Evolutionary conservation across 2,329 filamentous ascomycete genomes (phyloP).

Genomic region (Aspergillus amoenus): DNA sequence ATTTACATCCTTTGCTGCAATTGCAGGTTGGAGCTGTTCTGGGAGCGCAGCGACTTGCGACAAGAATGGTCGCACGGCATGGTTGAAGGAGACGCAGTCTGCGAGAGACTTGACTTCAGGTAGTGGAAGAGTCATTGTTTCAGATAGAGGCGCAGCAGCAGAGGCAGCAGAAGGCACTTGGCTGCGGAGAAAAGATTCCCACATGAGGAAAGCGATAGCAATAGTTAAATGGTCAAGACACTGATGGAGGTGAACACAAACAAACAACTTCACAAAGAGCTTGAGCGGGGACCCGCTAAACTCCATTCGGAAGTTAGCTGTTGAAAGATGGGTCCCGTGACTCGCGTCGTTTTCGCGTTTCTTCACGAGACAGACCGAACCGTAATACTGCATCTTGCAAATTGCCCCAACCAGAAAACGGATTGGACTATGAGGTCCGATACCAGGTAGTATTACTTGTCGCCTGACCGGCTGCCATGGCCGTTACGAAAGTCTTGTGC

Average conservation of each 20-base stretch:
- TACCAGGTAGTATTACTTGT: not conserved
- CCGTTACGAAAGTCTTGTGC: constrained; percentile 60
- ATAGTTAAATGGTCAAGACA: not conserved
- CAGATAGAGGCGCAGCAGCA: not conserved
- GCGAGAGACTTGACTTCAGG: constrained; percentile 67
- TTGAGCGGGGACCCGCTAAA: constrained; percentile 1
- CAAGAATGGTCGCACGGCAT: constrained; percentile 73
- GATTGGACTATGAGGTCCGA: not conserved
- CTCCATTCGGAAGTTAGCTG: not conserved
- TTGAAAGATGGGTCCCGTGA: constrained; percentile 11
- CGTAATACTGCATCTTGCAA: not conserved
- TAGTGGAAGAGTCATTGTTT: constrained; percentile 58
- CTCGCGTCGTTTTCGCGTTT: constrained; percentile 22
- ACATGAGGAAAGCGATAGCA: constrained; percentile 7
- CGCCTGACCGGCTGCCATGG: constrained; percentile 10
- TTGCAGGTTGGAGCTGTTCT: constrained; percentile 59
- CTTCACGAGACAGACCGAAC: not conserved
- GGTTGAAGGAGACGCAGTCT: constrained; percentile 74
- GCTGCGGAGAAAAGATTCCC: constrained; percentile 9
- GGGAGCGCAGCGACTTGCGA: constrained; percentile 70
- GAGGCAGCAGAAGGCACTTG: constrained; percentile 3
- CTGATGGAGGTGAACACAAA: not conserved
- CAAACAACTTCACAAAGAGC: constrained; percentile 2
- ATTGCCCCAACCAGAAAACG: not conserved
- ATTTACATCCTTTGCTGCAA: constrained; percentile 59